Evolutionary conservation across 306 rosid genomes (phyloP).

Genomic region (Vigna angularis): DNA sequence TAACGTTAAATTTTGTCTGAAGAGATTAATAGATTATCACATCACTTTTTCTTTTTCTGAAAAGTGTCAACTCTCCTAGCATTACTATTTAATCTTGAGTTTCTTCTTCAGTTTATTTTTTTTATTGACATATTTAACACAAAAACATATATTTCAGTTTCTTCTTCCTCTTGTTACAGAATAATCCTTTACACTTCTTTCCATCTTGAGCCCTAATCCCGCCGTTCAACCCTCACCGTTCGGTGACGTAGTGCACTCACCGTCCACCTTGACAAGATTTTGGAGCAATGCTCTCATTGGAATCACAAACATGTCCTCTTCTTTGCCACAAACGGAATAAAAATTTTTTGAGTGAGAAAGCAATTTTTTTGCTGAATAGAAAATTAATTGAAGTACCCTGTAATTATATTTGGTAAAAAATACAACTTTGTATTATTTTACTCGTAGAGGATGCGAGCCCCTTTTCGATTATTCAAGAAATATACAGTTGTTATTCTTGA

Average conservation of each 20-base stretch:
- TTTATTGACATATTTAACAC: background rate
- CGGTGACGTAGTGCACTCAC: background rate
- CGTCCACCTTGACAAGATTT: background rate
- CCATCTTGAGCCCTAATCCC: background rate
- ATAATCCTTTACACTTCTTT: background rate
- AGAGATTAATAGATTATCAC: no score
- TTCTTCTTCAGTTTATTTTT: background rate
- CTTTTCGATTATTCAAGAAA: conserved; percentile 21
- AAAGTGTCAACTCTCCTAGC: no score
- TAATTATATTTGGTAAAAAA: background rate
- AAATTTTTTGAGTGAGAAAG: background rate
- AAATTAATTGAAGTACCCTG: background rate
- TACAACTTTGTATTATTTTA: background rate
- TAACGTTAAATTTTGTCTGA: no score
- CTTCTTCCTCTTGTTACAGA: background rate
- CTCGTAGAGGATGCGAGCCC: background rate
- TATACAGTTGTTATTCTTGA: background rate
- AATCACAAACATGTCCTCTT: conserved; percentile 3
- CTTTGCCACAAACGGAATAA: conserved; percentile 40
- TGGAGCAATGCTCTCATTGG: background rate
- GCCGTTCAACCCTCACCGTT: background rate
- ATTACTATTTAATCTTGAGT: background rate
- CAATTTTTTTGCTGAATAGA: background rate
- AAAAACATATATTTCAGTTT: background rate
- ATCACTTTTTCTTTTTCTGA: no score